Evolutionary conservation across 306 rosid species (phyloP).

Genomic region (Cucumis sativus): Cucumber_9930_V3 NC_026656.2:17869501-17870000

Average conservation of each 20-base stretch:
- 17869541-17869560: background rate
- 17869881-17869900: background rate
- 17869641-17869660: background rate
- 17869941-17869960: background rate
- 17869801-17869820: background rate
- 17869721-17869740: slow-evolving; percentile 81
- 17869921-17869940: background rate
- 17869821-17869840: background rate
- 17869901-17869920: background rate
- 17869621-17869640: background rate
- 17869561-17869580: background rate
- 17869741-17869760: slow-evolving; percentile 90
- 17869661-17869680: background rate
- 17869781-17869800: background rate
- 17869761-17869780: slow-evolving; percentile 5
- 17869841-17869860: background rate
- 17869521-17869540: background rate
- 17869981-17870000: background rate
- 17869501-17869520: background rate
- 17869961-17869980: background rate
- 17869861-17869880: background rate
- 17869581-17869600: background rate
- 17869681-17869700: slow-evolving; percentile 19
- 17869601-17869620: background rate
- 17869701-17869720: slow-evolving; percentile 55